Evolutionary conservation across 345 rosid species (phyloP).

Genomic region (Murraya koenigii): DNA sequence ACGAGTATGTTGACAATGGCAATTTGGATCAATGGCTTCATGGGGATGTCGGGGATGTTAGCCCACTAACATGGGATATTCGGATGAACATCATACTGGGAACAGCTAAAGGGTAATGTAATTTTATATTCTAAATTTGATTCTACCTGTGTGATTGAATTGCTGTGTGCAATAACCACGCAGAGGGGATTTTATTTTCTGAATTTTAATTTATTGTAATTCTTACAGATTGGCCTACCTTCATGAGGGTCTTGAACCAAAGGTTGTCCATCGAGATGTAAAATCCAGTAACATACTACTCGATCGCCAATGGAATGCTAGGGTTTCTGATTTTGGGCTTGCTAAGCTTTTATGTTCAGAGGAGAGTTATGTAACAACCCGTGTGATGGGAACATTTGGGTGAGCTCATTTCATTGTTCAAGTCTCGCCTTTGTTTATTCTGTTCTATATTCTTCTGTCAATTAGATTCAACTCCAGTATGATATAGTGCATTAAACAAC

Average conservation of each 20-base stretch:
- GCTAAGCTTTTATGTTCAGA: constrained; percentile 89
- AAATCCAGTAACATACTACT: constrained; percentile 89
- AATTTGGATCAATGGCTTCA: constrained; percentile 97
- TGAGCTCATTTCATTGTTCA: constrained; percentile 30
- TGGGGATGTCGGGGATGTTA: constrained; percentile 84
- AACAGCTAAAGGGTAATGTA: constrained; percentile 80
- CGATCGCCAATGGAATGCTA: constrained; percentile 85
- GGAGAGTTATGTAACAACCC: constrained; percentile 81
- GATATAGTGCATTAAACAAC: neutral
- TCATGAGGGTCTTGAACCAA: constrained; percentile 98
- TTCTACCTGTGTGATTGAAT: neutral
- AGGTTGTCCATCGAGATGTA: constrained; percentile 93
- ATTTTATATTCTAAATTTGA: neutral
- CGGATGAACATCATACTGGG: constrained; percentile 83
- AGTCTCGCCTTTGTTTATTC: neutral
- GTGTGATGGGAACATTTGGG: constrained; percentile 99
- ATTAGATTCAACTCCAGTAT: constrained; percentile 2
- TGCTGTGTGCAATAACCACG: neutral
- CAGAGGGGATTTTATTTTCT: neutral
- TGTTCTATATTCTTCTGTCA: neutral
- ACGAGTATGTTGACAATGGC: constrained; percentile 87
- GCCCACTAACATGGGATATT: constrained; percentile 91
- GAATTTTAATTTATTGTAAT: neutral
- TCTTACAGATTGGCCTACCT: constrained; percentile 82
- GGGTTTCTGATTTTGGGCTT: constrained; percentile 96